These are phyloP conservation scores for Plasmodium vinckei DNA, from an alignment of 169 alveolate genomes.

Conservation along the genomic window DNA sequence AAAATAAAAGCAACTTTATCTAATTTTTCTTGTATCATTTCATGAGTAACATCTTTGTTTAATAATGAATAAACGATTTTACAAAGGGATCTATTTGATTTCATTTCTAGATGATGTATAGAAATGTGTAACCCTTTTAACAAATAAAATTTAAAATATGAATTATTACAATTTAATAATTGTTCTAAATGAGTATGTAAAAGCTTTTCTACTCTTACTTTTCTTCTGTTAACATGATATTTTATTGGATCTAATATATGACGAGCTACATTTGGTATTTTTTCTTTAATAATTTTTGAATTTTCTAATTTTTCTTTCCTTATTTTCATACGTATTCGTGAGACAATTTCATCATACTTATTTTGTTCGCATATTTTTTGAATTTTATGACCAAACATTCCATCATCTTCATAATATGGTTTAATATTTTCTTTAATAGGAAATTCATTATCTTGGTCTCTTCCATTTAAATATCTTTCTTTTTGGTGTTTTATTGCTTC, in stretches of 20 bases:
- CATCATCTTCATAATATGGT: conserved; percentile 64
- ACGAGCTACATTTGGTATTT: conserved; percentile 82
- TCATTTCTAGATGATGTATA: conserved; percentile 84
- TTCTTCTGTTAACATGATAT: conserved; percentile 82
- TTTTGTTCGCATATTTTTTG: conserved; percentile 77
- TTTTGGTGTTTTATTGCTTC: not conserved
- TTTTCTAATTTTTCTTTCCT: conserved; percentile 81
- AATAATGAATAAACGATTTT: conserved; percentile 82
- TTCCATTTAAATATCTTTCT: not conserved
- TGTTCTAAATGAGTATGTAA: conserved; percentile 83
- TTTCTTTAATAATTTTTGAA: conserved; percentile 81
- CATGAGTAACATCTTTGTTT: conserved; percentile 72
- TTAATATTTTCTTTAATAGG: conserved; percentile 48
- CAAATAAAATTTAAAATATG: conserved; percentile 76
- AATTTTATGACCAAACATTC: conserved; percentile 42
- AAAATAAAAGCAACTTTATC: conserved; percentile 79
- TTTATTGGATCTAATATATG: conserved; percentile 83
- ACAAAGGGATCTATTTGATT: conserved; percentile 77
- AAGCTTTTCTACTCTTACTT: conserved; percentile 80
- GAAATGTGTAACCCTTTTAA: conserved; percentile 82
- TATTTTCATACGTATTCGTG: conserved; percentile 83
- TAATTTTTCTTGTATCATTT: conserved; percentile 77
- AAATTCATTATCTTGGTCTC: conserved; percentile 3
- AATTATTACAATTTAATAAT: conserved; percentile 80
- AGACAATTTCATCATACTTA: conserved; percentile 84